A percentile compares a stretch with the other conserved stretches of the same genome.
Conservation (phyloP, 306 rosid genomes). For the Fagus crenata region DNA sequence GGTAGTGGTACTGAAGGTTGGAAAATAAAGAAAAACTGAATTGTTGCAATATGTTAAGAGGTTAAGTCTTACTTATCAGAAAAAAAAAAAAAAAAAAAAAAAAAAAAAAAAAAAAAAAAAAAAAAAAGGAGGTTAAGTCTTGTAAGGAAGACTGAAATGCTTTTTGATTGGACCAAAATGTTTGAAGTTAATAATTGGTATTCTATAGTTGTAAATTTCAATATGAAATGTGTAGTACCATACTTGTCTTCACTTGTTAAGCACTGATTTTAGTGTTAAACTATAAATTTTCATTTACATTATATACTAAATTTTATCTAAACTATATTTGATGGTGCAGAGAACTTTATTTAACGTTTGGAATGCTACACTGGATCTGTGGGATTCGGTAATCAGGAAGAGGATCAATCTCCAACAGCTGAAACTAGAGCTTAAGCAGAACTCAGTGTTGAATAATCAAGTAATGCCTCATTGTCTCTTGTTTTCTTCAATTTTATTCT, state of each 20-base stretch:
- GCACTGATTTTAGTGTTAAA: not conserved
- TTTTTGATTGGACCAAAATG: not conserved
- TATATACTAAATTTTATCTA: slow-evolving; percentile 14
- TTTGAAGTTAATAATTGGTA: slow-evolving; percentile 1
- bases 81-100: too few species aligned
- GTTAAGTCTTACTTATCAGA: not conserved
- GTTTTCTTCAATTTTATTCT: slow-evolving; percentile 24
- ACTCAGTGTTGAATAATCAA: slow-evolving; percentile 74
- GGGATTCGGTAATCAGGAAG: slow-evolving; percentile 84
- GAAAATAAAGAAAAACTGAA: not conserved
- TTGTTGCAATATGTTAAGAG: not conserved
- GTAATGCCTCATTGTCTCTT: slow-evolving; percentile 58
- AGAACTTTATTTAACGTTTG: slow-evolving; percentile 70
- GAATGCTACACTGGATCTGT: slow-evolving; percentile 53
- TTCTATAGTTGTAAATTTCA: not conserved
- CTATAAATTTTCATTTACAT: not conserved
- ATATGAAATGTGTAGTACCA: not conserved
- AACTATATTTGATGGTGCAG: slow-evolving; percentile 52
- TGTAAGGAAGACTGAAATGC: not conserved
- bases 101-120: too few species aligned
- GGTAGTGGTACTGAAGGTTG: not conserved
- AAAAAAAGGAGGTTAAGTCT: too few species aligned
- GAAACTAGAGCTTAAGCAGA: slow-evolving; percentile 85
- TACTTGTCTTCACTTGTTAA: slow-evolving; percentile 6
- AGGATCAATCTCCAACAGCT: slow-evolving; percentile 74